These are phyloP conservation scores for Penicillium sp. DNA, from an alignment of 2,329 filamentous ascomycete species.

Conservation along the genomic window DNA sequence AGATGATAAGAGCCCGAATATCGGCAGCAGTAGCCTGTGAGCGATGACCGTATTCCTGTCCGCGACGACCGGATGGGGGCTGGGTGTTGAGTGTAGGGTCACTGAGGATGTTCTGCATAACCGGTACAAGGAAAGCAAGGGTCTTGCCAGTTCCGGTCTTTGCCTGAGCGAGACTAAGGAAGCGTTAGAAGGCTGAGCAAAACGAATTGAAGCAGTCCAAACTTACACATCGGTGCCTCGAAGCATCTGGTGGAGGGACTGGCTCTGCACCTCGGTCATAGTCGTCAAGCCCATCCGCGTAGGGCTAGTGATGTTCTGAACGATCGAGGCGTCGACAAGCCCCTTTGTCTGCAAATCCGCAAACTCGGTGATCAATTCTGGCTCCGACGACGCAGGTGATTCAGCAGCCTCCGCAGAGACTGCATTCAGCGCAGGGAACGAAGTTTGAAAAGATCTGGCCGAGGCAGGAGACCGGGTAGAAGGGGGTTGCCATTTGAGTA, in stretches of 20 bases:
- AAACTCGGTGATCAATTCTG: conserved; percentile 35
- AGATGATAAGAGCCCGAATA: conserved; percentile 57
- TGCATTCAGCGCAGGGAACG: conserved; percentile 25
- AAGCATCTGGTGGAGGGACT: conserved; percentile 75
- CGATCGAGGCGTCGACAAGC: conserved; percentile 58
- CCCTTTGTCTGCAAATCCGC: conserved; percentile 34
- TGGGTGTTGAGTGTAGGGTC: conserved; percentile 54
- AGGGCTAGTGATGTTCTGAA: conserved; percentile 58
- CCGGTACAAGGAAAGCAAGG: conserved; percentile 81
- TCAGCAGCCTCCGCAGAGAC: conserved; percentile 21
- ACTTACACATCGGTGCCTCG: conserved; percentile 77
- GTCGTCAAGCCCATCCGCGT: conserved; percentile 66
- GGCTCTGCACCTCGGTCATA: conserved; percentile 90
- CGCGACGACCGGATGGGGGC: too few species aligned
- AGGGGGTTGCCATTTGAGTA: conserved; percentile 26
- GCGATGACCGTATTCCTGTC: neutral
- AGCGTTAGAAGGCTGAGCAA: conserved; percentile 14
- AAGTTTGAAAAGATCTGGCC: conserved; percentile 29
- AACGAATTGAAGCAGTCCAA: conserved; percentile 1
- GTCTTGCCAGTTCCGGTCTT: conserved; percentile 98
- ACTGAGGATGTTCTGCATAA: conserved; percentile 71
- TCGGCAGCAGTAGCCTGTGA: conserved; percentile 35
- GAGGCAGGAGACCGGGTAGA: conserved; percentile 17
- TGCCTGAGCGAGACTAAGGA: conserved; percentile 73
- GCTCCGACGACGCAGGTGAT: conserved; percentile 8